Base-by-base conservation (phyloP, 306 rosid genomes). In the Astragalus glycyphyllos region DNA sequence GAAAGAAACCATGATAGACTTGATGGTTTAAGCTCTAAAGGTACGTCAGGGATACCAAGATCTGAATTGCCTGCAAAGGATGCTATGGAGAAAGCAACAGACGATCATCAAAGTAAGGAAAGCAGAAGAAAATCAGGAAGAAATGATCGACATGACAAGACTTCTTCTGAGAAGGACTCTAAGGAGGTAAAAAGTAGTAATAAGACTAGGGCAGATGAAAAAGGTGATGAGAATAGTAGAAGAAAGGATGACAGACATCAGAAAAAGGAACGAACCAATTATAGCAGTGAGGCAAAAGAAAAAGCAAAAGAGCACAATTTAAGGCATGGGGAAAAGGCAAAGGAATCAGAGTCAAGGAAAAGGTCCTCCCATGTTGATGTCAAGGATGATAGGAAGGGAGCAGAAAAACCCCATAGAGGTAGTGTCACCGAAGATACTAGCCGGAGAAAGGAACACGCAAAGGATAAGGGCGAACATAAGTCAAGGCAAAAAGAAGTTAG, bases 311-410 rank as follows among this genome's bases (percentile, higher is more conserved):
- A 86, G 78, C 79, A 74, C 68, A 77, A 13, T 74, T 38, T 42
- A 2, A 83, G 84, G 81, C 76, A 72, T 9, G 77, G 82, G 29
- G 90, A 83, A 57, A 90, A 82, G 80, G 78, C 66, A 59, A 86
- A 83, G 80, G 97, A 87, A 49, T 80, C 92, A 38, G 90, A 86
- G 68, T 81, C 86, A 46, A 90, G 91, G 84, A 89, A 77, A 82
- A 87, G 85, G 77, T 84, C 88, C 50, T 84, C 83, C 12, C 85
- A 54, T 78, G 80, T 38, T 59, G 91, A 88, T 72, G 85, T 53
- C 69, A 84, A 76, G 85, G 94, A 81, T 58, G 94, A 83, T 40
- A 80, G 71, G 73, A 94, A 81, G 81, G 97, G 81, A 83, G 66
- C 82, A 53, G 95, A 87, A 31, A 83, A 86, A 65, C 49, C 44